These are phyloP conservation scores for Daldinia childiae DNA, from an alignment of 495 filamentous ascomycete species.

Conservation along the genomic window DNA sequence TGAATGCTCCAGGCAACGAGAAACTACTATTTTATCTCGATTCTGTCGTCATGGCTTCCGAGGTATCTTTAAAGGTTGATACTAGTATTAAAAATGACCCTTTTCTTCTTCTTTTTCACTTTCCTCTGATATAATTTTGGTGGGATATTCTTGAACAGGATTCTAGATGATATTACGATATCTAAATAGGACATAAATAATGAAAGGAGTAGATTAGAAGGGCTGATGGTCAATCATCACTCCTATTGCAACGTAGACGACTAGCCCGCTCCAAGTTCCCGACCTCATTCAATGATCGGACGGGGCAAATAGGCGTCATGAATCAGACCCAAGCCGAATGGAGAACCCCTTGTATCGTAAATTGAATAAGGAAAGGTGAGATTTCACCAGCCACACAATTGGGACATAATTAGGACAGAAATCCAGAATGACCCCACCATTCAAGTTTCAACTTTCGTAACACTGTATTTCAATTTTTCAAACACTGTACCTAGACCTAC, in stretches of 20 bases:
- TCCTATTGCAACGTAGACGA: conserved; percentile 14
- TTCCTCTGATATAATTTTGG: background rate
- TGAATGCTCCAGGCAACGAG: conserved; percentile 16
- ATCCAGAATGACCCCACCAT: conserved; percentile 15
- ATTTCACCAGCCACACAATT: conserved; percentile 15
- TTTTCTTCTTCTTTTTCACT: conserved; percentile 1
- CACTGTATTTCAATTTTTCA: background rate
- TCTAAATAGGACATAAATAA: conserved; percentile 8
- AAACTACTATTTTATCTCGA: conserved; percentile 21
- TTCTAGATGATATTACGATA: conserved; percentile 3
- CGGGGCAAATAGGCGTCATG: conserved; percentile 20
- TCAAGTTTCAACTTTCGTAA: conserved; percentile 10
- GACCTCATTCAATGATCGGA: conserved; percentile 17
- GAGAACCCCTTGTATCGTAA: background rate
- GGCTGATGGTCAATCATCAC: background rate
- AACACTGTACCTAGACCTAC: background rate
- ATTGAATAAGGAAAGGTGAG: conserved; percentile 18
- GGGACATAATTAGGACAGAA: background rate
- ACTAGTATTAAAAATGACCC: background rate
- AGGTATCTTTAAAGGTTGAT: conserved; percentile 1
- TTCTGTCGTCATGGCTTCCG: conserved; percentile 31
- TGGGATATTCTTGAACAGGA: background rate
- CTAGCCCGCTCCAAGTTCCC: conserved; percentile 7
- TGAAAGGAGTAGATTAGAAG: background rate
- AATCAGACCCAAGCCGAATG: conserved; percentile 12